phyloP scores from a whole-genome alignment of 1,284 basidiomycete genomes.

The Coniophora puteana region DNA sequence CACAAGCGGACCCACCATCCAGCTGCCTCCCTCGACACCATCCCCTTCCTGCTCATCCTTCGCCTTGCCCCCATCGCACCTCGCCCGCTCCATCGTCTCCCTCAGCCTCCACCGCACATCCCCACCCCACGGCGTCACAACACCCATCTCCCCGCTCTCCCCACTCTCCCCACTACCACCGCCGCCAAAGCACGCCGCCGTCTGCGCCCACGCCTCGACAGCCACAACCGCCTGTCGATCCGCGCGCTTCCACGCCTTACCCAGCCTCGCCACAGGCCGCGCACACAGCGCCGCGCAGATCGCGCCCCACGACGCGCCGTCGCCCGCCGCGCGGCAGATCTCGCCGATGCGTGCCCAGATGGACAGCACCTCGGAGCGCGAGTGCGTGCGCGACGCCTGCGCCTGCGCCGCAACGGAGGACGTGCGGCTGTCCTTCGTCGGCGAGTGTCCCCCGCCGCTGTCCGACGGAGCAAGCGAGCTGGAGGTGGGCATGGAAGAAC shows the following conservation, averaged over 20 bases:
- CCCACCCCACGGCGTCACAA: slow-evolving; percentile 67
- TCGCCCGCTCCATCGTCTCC: slow-evolving; percentile 35
- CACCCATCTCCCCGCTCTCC: too few relatives aligned
- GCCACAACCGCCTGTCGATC: slow-evolving; percentile 51
- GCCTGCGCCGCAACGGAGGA: slow-evolving; percentile 20
- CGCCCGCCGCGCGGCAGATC: slow-evolving; percentile 59
- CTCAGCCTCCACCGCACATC: slow-evolving; percentile 41
- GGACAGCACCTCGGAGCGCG: slow-evolving; percentile 66
- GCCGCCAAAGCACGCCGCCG: slow-evolving; percentile 39
- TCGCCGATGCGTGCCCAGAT: slow-evolving; percentile 72
- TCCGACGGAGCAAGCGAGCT: too few relatives aligned
- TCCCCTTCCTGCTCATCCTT: slow-evolving; percentile 33
- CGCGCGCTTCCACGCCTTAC: slow-evolving; percentile 74
- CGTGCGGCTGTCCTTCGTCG: not conserved
- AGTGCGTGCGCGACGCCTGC: slow-evolving; percentile 54
- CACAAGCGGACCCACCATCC: slow-evolving; percentile 37
- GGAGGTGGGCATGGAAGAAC: too few relatives aligned
- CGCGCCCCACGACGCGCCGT: slow-evolving; percentile 74
- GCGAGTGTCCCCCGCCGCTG: slow-evolving; percentile 17
- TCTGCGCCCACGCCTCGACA: slow-evolving; percentile 55
- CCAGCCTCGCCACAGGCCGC: slow-evolving; percentile 67
- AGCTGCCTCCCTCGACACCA: slow-evolving; percentile 40
- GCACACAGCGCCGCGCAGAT: slow-evolving; percentile 65
- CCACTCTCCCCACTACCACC: slow-evolving; percentile 61
- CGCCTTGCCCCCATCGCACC: slow-evolving; percentile 22